Evolutionary conservation across 2,329 filamentous ascomycete species (phyloP).

Genomic region (Cladosporium oxysporum): DNA sequence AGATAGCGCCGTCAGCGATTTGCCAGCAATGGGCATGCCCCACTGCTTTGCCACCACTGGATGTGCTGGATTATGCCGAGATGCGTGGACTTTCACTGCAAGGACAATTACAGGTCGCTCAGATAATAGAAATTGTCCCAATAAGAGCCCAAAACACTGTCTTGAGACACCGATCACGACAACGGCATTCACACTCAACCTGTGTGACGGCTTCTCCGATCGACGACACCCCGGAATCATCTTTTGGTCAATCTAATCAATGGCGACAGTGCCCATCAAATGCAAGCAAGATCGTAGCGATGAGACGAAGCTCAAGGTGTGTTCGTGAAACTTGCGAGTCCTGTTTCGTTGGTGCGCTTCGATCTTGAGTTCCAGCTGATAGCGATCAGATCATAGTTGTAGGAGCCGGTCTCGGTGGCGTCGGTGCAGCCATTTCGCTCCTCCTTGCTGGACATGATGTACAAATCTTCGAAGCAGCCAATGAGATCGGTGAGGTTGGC

Average conservation of each 20-base stretch:
- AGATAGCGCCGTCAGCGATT: not conserved
- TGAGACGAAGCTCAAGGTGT: conserved; percentile 9
- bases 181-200: not conserved
- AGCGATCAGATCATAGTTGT: conserved; percentile 50
- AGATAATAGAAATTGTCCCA: not conserved
- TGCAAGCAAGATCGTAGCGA: not conserved
- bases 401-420: conserved; percentile 58
- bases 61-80: not conserved
- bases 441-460: conserved; percentile 51
- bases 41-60: not conserved
- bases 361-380: not conserved
- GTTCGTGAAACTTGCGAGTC: not conserved
- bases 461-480: conserved; percentile 51
- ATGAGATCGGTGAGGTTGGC: conserved; percentile 51
- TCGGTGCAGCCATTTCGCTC: conserved; percentile 53
- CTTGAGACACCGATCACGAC: not conserved
- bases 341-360: not conserved
- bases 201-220: not conserved
- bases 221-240: not conserved
- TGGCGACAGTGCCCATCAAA: not conserved
- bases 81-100: not conserved
- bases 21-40: not conserved
- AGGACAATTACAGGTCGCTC: not conserved
- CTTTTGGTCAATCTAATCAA: not conserved
- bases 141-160: not conserved